Evolutionary conservation across 305 asterid genomes (phyloP).

Genomic region (Fraxinus sp.): DNA sequence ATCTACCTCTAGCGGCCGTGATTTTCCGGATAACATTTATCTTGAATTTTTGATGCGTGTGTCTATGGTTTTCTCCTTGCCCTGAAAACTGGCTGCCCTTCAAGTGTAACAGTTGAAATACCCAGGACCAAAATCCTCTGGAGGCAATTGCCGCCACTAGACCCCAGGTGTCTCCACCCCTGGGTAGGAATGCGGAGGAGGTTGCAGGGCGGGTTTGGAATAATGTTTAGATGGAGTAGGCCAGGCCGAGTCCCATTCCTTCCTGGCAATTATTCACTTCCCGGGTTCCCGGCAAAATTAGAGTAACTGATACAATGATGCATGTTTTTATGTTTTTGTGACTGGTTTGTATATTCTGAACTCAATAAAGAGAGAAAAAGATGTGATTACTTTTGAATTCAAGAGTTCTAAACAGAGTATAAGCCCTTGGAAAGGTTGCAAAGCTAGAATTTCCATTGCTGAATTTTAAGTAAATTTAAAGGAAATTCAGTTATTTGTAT

Average conservation of each 20-base stretch:
- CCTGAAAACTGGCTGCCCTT: neutral
- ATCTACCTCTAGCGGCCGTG: neutral
- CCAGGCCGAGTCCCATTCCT: neutral
- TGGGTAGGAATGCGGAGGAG: neutral
- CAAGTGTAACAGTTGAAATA: neutral
- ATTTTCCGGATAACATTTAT: neutral
- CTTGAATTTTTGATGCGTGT: neutral
- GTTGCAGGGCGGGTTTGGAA: neutral
- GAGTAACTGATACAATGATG: neutral
- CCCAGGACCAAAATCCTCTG: neutral
- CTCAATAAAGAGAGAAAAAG: neutral
- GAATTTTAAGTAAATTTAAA: neutral
- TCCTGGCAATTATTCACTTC: neutral
- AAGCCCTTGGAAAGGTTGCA: neutral
- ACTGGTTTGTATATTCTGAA: neutral
- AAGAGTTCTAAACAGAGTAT: neutral
- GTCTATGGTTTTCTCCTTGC: neutral
- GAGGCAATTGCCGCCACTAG: neutral
- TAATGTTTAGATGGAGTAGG: neutral
- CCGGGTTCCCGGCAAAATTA: neutral
- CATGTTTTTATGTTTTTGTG: neutral
- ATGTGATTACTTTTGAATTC: neutral
- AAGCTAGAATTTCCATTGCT: neutral
- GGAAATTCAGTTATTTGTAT: neutral
- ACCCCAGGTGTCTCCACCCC: neutral